Evolutionary conservation across 2,329 filamentous ascomycete species (phyloP), one percentile per base, ranked within the genome.

Genomic region (Exophiala bonariae): DNA sequence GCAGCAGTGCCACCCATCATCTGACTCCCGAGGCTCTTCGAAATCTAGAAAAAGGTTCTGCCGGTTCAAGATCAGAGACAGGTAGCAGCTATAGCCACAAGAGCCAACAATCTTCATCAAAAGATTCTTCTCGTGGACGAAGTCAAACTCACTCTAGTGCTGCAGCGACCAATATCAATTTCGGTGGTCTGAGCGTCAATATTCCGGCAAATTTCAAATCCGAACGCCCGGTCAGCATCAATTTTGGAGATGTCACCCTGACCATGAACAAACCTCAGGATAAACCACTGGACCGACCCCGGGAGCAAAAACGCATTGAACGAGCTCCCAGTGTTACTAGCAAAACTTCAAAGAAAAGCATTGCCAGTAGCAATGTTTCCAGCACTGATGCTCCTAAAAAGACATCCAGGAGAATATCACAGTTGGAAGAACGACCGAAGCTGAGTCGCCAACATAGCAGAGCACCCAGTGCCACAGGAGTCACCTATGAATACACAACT

Each of bases 61-160:
- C 52, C 19, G 38, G 46, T 40, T 52, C 53, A 19, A 49, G 45
- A 35, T 59, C 56, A 14, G 56, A 57, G 32, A 57, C 54, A 17
- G 54, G 49, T 13, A 59, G 56, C 41, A 59, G 52, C 38, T 54
- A 48, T 43, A 59, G 53, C 44, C 50, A 53, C 39, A 44, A 51
- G 30, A 53, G 54, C 32, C 56, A 49, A 20, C 54, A 59, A 19
- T 58, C 55, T 16, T 58, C 56, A 11, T 59, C 56, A 18, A 59
- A 59, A 26, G 54, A 57, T 23, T 59, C 56, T 3, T 59, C 56
- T 28, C 54, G 41, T 13, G 54, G 48, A 28, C 45, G 47, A 33
- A 53, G 50, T 42, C 50, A 53, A 30, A 53, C 47, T 42, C 50
- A 53, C 18, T 35, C 47, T 6, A 49, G 41, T 31, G 42, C 31